Conservation (phyloP, 306 rosid genomes). For the Geum urbanum region DNA sequence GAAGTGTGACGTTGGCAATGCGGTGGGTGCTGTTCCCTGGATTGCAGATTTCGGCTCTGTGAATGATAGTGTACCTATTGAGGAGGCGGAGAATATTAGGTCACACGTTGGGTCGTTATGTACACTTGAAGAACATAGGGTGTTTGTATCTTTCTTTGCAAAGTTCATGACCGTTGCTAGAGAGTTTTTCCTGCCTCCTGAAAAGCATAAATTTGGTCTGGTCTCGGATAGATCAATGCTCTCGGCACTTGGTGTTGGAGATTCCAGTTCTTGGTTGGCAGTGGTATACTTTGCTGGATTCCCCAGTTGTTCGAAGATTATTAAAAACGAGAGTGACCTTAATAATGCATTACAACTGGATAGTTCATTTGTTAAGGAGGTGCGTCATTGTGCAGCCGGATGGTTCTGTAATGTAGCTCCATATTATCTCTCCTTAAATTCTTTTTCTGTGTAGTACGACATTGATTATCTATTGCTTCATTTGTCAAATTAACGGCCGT, state of each 20-base stretch:
- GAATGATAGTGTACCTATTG: conserved; percentile 39
- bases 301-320: conserved; percentile 61
- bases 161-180: conserved; percentile 62
- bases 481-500: not conserved
- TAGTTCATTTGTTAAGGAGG: conserved; percentile 63
- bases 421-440: not conserved
- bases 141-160: conserved; percentile 60
- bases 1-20: conserved; percentile 41
- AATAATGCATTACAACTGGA: conserved; percentile 43
- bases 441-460: not conserved
- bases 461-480: not conserved
- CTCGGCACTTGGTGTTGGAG: conserved; percentile 66
- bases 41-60: conserved; percentile 42
- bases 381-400: conserved; percentile 23
- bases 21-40: conserved; percentile 55
- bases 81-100: conserved; percentile 31
- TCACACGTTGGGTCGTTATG: conserved; percentile 42
- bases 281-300: conserved; percentile 59
- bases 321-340: conserved; percentile 66
- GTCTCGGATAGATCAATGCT: conserved; percentile 70
- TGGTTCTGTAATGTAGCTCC: not conserved
- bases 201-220: conserved; percentile 63
- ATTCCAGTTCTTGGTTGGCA: conserved; percentile 74
- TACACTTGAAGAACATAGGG: conserved; percentile 51
- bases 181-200: conserved; percentile 68